Evolutionary conservation across 1,284 basidiomycete genomes (phyloP), one percentile per base, ranked within the genome.

Genomic region (Phellopilus nigrolimitatus): DNA sequence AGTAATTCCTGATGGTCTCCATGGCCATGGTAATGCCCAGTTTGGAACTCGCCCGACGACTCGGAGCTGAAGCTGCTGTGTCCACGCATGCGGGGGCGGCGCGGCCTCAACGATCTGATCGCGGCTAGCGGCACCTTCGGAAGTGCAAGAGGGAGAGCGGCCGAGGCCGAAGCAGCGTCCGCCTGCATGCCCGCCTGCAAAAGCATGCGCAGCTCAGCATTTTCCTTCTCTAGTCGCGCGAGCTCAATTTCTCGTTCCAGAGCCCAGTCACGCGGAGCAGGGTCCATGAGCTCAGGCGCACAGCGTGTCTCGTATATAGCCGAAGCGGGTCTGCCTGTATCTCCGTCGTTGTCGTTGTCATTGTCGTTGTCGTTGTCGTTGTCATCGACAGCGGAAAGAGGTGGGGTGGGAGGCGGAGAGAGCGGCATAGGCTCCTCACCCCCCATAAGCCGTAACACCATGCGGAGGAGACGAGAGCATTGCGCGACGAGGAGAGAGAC

Each of bases 231-330:
- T 38, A 97, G 70, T 33, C 90, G 75, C 46, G 82, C 78, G 8
- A 95, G 78, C 70, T 95, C 92, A 62, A 84, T 85, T 64, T 95
- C 93, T 51, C 92, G 74, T 61, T 93, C 89, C 52, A 97, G 66
- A 0, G 90, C 84, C 74, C 84, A 80, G 59, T 95, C 91, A 0
- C 70, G 66, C 0, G 63, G 41, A 19, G 19, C 30, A 24, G 55
- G 33, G 42, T 56, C 58, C 58, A 28, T n/a, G 19, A 46, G 43
- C 17, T 52, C 50, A 3, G 44, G 44, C 19, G 34, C 36, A 45
- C 43, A 52, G 8, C 50, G 50, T 8, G 43, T 39, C 21, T 52
- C 50, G 28, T 47, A 34, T 3, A 39, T 50, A 19, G 34, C 38
- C 9, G 28, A 50, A 24, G 38, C 9, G n/a, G 17, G n/a, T n/a